Evolutionary conservation across 2,329 filamentous ascomycete genomes (phyloP).

Genomic region (Aspergillus fischeri): DNA sequence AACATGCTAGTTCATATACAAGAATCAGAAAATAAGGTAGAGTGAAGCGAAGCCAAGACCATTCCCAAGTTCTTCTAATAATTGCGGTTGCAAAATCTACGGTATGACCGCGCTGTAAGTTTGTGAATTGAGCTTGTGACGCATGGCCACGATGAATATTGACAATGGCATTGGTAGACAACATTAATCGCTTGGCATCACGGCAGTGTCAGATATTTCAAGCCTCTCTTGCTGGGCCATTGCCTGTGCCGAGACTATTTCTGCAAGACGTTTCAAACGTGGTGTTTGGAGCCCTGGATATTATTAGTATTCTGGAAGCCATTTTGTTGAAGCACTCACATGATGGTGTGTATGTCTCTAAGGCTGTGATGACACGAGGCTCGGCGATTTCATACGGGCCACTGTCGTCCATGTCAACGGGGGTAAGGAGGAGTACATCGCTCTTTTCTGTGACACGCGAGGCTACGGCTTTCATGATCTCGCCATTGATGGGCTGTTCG

Average conservation of each 20-base stretch:
- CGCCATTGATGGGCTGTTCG: constrained; percentile 97
- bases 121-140: background rate
- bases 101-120: background rate
- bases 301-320: constrained; percentile 23
- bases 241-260: constrained; percentile 94
- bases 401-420: constrained; percentile 98
- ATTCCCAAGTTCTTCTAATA: background rate
- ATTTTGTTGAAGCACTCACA: constrained; percentile 60
- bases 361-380: constrained; percentile 86
- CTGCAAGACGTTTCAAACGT: constrained; percentile 88
- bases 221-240: constrained; percentile 91
- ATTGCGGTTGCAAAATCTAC: background rate
- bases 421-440: constrained; percentile 85
- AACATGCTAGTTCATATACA: background rate
- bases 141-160: background rate
- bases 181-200: constrained; percentile 22
- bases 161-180: constrained; percentile 22
- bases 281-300: constrained; percentile 86
- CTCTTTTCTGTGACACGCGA: constrained; percentile 97
- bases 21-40: background rate
- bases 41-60: background rate
- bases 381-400: constrained; percentile 98
- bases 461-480: constrained; percentile 99
- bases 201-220: constrained; percentile 43
- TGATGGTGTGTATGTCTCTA: constrained; percentile 97